Conservation (phyloP, 768 basidiomycete genomes). For the Boletus vermiculosoides region DNA sequence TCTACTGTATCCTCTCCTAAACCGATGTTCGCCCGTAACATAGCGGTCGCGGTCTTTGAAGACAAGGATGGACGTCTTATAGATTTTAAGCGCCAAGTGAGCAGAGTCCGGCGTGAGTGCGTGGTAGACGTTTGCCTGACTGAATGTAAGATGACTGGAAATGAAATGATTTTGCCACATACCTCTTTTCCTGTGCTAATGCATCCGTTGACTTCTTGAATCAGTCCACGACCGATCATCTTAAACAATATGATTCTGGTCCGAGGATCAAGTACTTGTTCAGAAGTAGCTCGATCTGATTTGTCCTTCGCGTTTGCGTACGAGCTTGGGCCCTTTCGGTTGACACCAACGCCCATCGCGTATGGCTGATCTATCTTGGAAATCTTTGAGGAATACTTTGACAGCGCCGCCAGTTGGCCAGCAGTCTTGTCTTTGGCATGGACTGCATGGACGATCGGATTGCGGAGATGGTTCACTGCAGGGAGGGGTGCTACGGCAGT, state of each 20-base stretch:
- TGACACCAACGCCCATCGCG: conserved; percentile 67
- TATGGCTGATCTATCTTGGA: conserved; percentile 76
- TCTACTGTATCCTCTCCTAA: conserved; percentile 83
- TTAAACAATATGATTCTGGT: conserved; percentile 93
- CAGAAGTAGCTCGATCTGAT: conserved; percentile 92
- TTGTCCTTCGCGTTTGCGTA: conserved; percentile 92
- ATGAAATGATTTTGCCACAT: conserved; percentile 12
- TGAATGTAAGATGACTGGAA: conserved; percentile 3
- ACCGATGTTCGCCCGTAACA: conserved; percentile 94
- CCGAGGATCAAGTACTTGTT: conserved; percentile 96
- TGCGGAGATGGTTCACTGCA: conserved; percentile 65
- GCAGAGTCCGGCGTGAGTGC: conserved; percentile 53
- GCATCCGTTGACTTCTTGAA: conserved; percentile 92
- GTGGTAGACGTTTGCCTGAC: conserved; percentile 95
- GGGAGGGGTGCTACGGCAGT: conserved; percentile 61
- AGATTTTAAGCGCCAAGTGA: conserved; percentile 94
- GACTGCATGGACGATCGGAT: conserved; percentile 21
- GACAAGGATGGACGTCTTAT: conserved; percentile 95
- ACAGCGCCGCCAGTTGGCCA: conserved; percentile 71
- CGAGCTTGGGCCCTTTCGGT: conserved; percentile 89
- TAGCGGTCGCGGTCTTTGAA: conserved; percentile 99
- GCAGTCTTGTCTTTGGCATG: conserved; percentile 56
- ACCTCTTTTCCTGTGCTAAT: conserved; percentile 99
- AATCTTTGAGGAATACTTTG: conserved; percentile 75
- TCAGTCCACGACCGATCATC: conserved; percentile 87